These are phyloP conservation scores for Tuber umbilicatum DNA, from an alignment of 495 filamentous ascomycete species.

Conservation along the genomic window DNA sequence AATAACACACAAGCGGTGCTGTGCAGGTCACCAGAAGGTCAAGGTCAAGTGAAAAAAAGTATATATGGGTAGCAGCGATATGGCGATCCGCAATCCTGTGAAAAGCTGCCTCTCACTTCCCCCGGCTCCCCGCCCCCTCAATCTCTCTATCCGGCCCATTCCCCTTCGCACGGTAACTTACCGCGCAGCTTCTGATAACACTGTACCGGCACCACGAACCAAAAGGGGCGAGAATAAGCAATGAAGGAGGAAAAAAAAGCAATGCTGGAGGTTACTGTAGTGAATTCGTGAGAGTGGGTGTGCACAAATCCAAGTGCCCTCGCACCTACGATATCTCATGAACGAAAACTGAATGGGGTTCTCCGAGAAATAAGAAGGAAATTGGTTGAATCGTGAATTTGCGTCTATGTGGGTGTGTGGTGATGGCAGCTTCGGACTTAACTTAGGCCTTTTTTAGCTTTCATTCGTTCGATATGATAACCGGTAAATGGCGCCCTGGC, in stretches of 20 bases:
- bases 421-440: neutral
- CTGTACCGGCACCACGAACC: neutral
- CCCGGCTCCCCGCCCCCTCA: neutral
- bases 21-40: neutral
- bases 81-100: neutral
- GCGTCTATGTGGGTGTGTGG: neutral
- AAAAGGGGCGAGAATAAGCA: neutral
- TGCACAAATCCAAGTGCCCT: neutral
- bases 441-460: neutral
- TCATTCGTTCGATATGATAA: neutral
- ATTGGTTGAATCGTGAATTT: neutral
- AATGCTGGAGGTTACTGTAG: neutral
- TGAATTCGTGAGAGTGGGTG: neutral
- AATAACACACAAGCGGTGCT: neutral
- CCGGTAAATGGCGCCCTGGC: neutral
- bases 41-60: neutral
- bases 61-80: neutral
- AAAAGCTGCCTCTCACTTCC: neutral
- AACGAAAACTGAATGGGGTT: neutral
- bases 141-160: neutral
- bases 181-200: neutral
- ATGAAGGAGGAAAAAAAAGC: neutral
- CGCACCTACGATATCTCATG: neutral
- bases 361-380: slow-evolving; percentile 1
- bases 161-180: neutral